Conservation (phyloP, 495 filamentous ascomycete species). For the Trichoderma orchidacearum region DNA sequence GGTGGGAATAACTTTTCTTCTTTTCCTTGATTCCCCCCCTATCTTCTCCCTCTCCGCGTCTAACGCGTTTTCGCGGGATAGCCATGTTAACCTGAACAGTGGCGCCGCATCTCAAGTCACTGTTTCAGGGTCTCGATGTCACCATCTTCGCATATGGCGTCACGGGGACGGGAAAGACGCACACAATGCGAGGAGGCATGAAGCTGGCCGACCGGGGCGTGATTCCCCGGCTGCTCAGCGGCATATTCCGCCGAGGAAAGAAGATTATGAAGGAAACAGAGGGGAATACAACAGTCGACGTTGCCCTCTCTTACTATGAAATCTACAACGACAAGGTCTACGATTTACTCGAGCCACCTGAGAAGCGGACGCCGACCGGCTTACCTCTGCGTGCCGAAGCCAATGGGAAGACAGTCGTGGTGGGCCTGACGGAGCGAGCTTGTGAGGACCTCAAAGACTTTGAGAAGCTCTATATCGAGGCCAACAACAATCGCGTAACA, state of each 20-base stretch:
- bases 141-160: constrained; percentile 94
- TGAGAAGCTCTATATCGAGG: constrained; percentile 81
- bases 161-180: constrained; percentile 92
- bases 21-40: neutral
- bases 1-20: constrained; percentile 31
- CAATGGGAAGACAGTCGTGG: constrained; percentile 84
- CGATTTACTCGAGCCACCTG: constrained; percentile 81
- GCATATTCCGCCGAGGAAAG: constrained; percentile 69
- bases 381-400: constrained; percentile 72
- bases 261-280: constrained; percentile 79
- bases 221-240: constrained; percentile 78
- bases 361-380: constrained; percentile 76
- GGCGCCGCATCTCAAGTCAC: constrained; percentile 59
- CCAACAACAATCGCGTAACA: constrained; percentile 84
- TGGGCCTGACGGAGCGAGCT: constrained; percentile 74
- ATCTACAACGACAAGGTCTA: constrained; percentile 97
- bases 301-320: constrained; percentile 89
- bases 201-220: constrained; percentile 78
- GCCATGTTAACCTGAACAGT: constrained; percentile 18
- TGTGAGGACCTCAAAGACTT: constrained; percentile 87
- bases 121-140: constrained; percentile 88
- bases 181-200: constrained; percentile 95
- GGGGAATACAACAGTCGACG: constrained; percentile 58
- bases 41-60: neutral
- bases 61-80: neutral